Conservation (phyloP, 164 flowering plant genomes). For the Akebia trifoliata region DNA sequence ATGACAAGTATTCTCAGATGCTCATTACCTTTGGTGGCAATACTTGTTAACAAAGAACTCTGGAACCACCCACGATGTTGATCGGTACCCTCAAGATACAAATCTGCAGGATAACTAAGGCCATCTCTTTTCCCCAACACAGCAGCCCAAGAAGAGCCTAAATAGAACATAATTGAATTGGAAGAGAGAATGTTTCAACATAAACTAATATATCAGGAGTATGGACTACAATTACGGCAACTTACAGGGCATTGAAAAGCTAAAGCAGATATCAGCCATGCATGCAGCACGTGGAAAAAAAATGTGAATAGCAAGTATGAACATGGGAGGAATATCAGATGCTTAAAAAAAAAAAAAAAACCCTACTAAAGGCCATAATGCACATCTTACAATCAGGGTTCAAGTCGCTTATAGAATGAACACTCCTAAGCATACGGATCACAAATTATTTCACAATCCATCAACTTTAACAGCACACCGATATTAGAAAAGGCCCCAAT, state of each 20-base stretch:
- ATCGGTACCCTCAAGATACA: slow-evolving; percentile 96
- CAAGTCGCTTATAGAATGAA: too few relatives aligned
- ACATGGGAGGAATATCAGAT: background rate
- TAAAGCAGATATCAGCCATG: background rate
- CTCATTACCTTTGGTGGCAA: slow-evolving; percentile 69
- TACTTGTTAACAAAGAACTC: slow-evolving; percentile 86
- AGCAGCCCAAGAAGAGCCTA: slow-evolving; percentile 99
- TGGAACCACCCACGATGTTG: slow-evolving; percentile 99
- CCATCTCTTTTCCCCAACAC: slow-evolving; percentile 70
- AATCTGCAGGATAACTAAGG: slow-evolving; percentile 77
- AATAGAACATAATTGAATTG: slow-evolving; percentile 8
- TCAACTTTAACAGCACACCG: too few relatives aligned
- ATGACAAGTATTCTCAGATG: background rate
- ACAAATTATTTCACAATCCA: too few relatives aligned
- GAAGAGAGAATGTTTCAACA: background rate
- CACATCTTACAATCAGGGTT: too few relatives aligned
- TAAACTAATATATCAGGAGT: slow-evolving; percentile 3
- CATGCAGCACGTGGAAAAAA: background rate
- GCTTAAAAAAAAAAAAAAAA: background rate
- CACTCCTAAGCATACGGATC: too few relatives aligned
- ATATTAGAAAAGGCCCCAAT: too few relatives aligned
- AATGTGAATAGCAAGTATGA: background rate
- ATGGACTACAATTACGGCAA: background rate
- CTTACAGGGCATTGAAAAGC: background rate
- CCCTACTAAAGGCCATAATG: too few relatives aligned